Evolutionary conservation across 2,329 filamentous ascomycete genomes (phyloP), one percentile per base, ranked within the genome.

Genomic region (Penicillium sclerotigenum): DNA sequence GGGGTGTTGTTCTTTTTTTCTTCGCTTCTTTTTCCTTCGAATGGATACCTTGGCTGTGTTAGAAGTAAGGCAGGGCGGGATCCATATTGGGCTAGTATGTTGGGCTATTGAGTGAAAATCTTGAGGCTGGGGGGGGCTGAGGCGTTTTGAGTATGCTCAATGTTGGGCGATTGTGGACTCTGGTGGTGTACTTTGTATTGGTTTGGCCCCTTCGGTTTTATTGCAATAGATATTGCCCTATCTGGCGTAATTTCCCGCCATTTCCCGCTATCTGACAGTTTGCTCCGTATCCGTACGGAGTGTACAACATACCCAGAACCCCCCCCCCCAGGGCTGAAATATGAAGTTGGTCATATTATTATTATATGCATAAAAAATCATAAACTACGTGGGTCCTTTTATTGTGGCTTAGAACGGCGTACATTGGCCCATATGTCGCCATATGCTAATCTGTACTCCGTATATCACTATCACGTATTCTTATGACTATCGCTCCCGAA

Each of bases 21-120:
- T 33, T 55, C 53, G 40, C 47, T 46, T 55, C 53, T 46, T 45
- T 42, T 54, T 36, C n/a, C 46, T 54, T 49, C 29, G 33, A 42
- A 31, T 49, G 31, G 41, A 20, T 47, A 13, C 8, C 46, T 46
- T 46, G 43, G 43, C 29, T 46, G 24, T 52, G 24, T 36, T 47
- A 37, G 16, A 40, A 29, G 28, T 49, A 48, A 48, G 52, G 52
- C 40, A 54, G n/a, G 38, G 36, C 24, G 47, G 52, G 31, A 22
- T 29, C 5, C 38, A 11, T 8, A 50, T 54, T 54, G 46, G 46
- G 36, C 31, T 54, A 41, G 45, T 42, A 5, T 7, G 36, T 49
- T 54, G 45, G 45, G 37, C 46, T 54, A 41, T 29, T 42, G 51
- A 6, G 28, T 31, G 36, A 29, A 42, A 54, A 54, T 58, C 56